Percentiles rank a stretch among this genome's conserved stretches.
Evolutionary conservation across 768 basidiomycete species (phyloP).

Genomic region (Russula sp.): DNA sequence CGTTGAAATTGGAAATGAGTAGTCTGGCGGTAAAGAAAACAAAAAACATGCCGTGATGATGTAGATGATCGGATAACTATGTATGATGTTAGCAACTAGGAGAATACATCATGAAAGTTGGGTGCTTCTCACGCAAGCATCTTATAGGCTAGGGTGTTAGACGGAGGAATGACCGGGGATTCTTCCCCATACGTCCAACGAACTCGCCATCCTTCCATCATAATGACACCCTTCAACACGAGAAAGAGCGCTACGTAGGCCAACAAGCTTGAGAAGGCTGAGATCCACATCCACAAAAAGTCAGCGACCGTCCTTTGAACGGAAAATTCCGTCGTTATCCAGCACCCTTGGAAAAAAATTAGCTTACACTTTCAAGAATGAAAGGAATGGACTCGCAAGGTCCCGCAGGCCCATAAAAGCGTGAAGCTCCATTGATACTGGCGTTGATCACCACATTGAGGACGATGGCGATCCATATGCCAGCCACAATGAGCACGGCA

Average conservation of each 20-base stretch:
- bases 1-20: not conserved
- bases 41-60: slow-evolving; percentile 28
- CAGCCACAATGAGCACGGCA: slow-evolving; percentile 28
- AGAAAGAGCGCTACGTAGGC: slow-evolving; percentile 41
- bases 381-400: slow-evolving; percentile 30
- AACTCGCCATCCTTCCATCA: slow-evolving; percentile 29
- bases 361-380: not conserved
- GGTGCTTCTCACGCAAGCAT: slow-evolving; percentile 40
- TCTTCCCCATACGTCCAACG: slow-evolving; percentile 21
- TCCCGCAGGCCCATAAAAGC: slow-evolving; percentile 37
- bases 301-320: slow-evolving; percentile 39
- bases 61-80: slow-evolving; percentile 42
- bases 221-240: slow-evolving; percentile 33
- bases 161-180: not conserved
- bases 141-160: slow-evolving; percentile 32
- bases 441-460: slow-evolving; percentile 36
- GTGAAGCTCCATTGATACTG: slow-evolving; percentile 28
- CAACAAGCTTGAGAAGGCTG: slow-evolving; percentile 35
- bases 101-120: not conserved
- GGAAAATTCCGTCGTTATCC: slow-evolving; percentile 34
- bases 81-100: slow-evolving; percentile 2
- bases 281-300: slow-evolving; percentile 47
- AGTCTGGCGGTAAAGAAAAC: not conserved
- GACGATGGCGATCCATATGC: slow-evolving; percentile 36
- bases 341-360: slow-evolving; percentile 38